Conservation (phyloP, 2,329 filamentous ascomycete genomes). For the Atkinsonella texensis region DNA sequence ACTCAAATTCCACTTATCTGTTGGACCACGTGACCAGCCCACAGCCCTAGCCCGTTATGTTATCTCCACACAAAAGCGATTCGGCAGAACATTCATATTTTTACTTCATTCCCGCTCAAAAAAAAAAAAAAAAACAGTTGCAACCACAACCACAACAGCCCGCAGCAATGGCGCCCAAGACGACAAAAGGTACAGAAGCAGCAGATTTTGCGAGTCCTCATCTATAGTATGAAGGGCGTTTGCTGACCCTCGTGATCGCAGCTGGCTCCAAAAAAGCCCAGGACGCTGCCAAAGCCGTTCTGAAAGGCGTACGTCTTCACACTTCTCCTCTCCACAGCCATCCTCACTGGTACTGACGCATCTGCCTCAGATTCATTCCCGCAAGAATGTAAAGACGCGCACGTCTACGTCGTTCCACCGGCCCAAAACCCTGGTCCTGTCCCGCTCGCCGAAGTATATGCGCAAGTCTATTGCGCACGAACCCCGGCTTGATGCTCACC, state of each 20-base stretch:
- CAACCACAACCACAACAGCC: no score
- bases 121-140: no score
- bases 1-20: no score
- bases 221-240: constrained; percentile 43
- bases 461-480: constrained; percentile 87
- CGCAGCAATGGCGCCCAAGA: no score
- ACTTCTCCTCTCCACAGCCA: not conserved
- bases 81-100: no score
- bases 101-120: no score
- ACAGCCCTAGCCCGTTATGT: no score
- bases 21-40: no score
- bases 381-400: constrained; percentile 88
- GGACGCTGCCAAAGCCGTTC: constrained; percentile 87
- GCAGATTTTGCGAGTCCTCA: constrained; percentile 66
- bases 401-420: constrained; percentile 91
- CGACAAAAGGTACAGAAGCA: constrained; percentile 27
- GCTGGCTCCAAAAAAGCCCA: constrained; percentile 73
- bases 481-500: constrained; percentile 91
- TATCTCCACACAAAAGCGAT: no score
- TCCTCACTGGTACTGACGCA: not conserved
- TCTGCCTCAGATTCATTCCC: constrained; percentile 34
- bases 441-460: constrained; percentile 87
- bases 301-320: constrained; percentile 71
- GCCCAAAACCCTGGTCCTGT: constrained; percentile 90
- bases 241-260: constrained; percentile 53